Conservation (phyloP, 2,329 filamentous ascomycete genomes). For the Aspergillus sergii region DNA sequence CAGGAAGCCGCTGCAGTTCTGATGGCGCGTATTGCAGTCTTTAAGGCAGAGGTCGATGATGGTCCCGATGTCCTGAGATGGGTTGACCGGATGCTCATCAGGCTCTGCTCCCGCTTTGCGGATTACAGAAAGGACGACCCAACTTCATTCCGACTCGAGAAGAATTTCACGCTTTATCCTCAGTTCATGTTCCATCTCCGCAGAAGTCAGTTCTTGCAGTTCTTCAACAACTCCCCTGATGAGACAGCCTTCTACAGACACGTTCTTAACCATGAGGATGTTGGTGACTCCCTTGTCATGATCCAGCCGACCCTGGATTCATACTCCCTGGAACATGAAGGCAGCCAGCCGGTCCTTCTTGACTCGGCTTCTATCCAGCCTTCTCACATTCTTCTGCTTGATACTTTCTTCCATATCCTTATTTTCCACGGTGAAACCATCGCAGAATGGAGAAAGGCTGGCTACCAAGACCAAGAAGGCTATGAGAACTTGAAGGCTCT, state of each 20-base stretch:
- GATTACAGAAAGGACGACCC: conserved; percentile 98
- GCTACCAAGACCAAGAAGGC: conserved; percentile 96
- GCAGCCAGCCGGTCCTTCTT: conserved; percentile 86
- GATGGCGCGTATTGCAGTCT: conserved; percentile 98
- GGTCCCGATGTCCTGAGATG: conserved; percentile 97
- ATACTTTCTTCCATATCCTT: conserved; percentile 99
- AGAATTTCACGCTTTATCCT: conserved; percentile 98
- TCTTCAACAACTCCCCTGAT: conserved; percentile 99
- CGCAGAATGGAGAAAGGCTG: conserved; percentile 96
- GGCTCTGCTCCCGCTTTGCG: conserved; percentile 92
- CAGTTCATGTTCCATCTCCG: conserved; percentile 99
- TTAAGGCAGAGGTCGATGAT: conserved; percentile 98
- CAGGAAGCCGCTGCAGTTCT: conserved; percentile 96
- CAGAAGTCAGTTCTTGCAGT: conserved; percentile 94
- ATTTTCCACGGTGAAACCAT: conserved; percentile 99
- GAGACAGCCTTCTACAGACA: conserved; percentile 99
- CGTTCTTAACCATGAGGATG: conserved; percentile 95
- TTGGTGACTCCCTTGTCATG: conserved; percentile 96
- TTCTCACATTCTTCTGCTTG: conserved; percentile 87
- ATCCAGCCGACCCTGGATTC: conserved; percentile 97
- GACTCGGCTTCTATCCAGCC: conserved; percentile 96
- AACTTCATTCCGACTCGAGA: conserved; percentile 93
- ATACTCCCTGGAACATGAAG: conserved; percentile 95
- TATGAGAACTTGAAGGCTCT: conserved; percentile 94
- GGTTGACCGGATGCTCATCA: conserved; percentile 98